phyloP scores from a whole-genome alignment of 768 basidiomycete species.

The Dioszegia aurantiaca region DNA sequence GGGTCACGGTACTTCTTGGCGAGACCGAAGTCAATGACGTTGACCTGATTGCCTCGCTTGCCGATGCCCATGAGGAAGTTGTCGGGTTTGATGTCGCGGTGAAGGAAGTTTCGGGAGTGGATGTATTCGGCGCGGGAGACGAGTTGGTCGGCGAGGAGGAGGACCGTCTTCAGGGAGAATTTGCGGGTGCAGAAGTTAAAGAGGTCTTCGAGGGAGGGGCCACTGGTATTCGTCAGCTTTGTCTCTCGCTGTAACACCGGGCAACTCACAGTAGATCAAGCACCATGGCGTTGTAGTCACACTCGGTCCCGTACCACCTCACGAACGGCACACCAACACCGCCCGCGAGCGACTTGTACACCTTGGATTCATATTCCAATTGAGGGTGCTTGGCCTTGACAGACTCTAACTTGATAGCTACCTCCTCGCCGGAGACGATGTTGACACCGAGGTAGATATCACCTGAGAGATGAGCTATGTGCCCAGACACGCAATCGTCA shows the following conservation, averaged over 20 bases:
- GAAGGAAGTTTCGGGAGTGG: conserved; percentile 88
- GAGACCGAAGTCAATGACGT: conserved; percentile 69
- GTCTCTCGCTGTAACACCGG: not conserved
- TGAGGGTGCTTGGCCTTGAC: conserved; percentile 99
- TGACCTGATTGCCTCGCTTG: conserved; percentile 97
- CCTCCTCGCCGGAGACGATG: conserved; percentile 99
- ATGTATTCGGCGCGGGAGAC: conserved; percentile 95
- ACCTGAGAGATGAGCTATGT: conserved; percentile 58
- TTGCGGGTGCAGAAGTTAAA: conserved; percentile 68
- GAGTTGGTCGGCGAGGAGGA: conserved; percentile 93
- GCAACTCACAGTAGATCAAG: conserved; percentile 72
- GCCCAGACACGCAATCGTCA: not conserved
- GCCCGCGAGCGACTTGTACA: conserved; percentile 86
- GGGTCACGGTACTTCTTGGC: conserved; percentile 99
- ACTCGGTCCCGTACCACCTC: conserved; percentile 87
- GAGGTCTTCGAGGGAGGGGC: conserved; percentile 55
- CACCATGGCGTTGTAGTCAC: conserved; percentile 99
- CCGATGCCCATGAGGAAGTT: conserved; percentile 99
- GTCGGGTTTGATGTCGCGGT: conserved; percentile 97
- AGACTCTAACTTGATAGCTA: conserved; percentile 99
- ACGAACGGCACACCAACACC: conserved; percentile 87
- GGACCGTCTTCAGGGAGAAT: conserved; percentile 90
- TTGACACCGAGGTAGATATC: conserved; percentile 99
- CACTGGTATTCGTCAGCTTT: conserved; percentile 28
- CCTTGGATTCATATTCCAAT: conserved; percentile 83